Evolutionary conservation across 2,329 filamentous ascomycete genomes (phyloP).

Genomic region (Geosmithia flava): DNA sequence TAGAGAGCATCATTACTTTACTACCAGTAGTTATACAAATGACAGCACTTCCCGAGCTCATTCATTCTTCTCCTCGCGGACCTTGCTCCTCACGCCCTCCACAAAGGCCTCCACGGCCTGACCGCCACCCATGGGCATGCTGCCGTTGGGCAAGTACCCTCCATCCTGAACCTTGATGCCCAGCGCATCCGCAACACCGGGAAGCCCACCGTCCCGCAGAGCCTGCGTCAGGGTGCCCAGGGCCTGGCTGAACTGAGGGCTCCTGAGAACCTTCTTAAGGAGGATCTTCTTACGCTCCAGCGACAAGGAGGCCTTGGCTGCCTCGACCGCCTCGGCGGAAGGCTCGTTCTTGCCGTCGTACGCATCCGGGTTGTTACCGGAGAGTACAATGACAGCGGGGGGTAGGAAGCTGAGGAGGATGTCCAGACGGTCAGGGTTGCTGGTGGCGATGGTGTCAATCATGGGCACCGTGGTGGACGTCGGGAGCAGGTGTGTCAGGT

Average conservation of each 20-base stretch:
- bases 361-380: slow-evolving; percentile 48
- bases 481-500: slow-evolving; percentile 75
- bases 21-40: background rate
- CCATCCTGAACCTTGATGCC: slow-evolving; percentile 70
- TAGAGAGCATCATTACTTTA: background rate
- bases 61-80: slow-evolving; percentile 38
- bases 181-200: slow-evolving; percentile 79
- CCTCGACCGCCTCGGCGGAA: slow-evolving; percentile 53
- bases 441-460: slow-evolving; percentile 50
- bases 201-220: slow-evolving; percentile 78
- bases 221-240: slow-evolving; percentile 77
- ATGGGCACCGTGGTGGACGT: slow-evolving; percentile 67
- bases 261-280: slow-evolving; percentile 70
- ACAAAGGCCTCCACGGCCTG: slow-evolving; percentile 88
- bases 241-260: slow-evolving; percentile 84
- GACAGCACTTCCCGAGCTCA: background rate
- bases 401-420: slow-evolving; percentile 68
- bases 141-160: slow-evolving; percentile 67
- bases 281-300: slow-evolving; percentile 68
- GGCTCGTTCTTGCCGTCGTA: slow-evolving; percentile 51
- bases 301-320: slow-evolving; percentile 62
- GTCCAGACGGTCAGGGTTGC: slow-evolving; percentile 45
- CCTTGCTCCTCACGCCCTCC: slow-evolving; percentile 71
- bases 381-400: slow-evolving; percentile 62
- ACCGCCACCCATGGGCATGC: slow-evolving; percentile 75